Percentiles rank a stretch among this genome's conserved stretches.
phyloP scores from a whole-genome alignment of 2,329 filamentous ascomycete species.

The Verticillium nubilum region DNA sequence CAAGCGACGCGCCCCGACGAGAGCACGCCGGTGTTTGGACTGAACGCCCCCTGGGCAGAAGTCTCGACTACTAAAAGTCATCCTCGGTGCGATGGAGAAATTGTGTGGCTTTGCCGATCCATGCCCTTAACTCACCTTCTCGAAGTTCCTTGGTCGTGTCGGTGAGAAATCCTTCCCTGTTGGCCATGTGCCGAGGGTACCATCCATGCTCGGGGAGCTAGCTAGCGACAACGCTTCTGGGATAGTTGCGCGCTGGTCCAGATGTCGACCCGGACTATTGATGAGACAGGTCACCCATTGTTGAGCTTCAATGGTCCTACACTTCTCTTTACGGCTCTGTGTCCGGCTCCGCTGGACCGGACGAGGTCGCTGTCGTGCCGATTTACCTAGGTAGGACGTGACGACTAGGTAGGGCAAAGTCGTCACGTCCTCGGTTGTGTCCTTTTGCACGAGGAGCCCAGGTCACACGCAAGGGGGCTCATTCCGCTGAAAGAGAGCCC shows the following conservation, averaged over 20 bases:
- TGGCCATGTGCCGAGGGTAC: neutral
- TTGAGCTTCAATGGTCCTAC: neutral
- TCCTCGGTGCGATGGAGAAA: neutral
- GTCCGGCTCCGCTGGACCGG: neutral
- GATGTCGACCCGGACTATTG: neutral
- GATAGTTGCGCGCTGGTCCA: neutral
- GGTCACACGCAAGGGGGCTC: neutral
- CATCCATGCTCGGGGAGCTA: neutral
- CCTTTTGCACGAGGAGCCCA: neutral
- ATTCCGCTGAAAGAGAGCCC: neutral
- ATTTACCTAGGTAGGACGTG: too few species aligned
- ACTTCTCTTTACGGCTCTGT: neutral
- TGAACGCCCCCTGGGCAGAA: neutral
- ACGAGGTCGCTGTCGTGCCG: neutral
- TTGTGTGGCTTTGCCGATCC: neutral
- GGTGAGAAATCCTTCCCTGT: neutral
- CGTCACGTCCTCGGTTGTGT: neutral
- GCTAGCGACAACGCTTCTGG: neutral
- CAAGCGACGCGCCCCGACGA: too few species aligned
- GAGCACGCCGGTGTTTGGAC: neutral
- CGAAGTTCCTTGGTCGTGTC: neutral
- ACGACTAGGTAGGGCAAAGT: neutral
- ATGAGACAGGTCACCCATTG: neutral
- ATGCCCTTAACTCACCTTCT: neutral
- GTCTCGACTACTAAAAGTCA: neutral